These are phyloP conservation scores for Daldinia loculata DNA, from an alignment of 495 filamentous ascomycete species.

Conservation along the genomic window DNA sequence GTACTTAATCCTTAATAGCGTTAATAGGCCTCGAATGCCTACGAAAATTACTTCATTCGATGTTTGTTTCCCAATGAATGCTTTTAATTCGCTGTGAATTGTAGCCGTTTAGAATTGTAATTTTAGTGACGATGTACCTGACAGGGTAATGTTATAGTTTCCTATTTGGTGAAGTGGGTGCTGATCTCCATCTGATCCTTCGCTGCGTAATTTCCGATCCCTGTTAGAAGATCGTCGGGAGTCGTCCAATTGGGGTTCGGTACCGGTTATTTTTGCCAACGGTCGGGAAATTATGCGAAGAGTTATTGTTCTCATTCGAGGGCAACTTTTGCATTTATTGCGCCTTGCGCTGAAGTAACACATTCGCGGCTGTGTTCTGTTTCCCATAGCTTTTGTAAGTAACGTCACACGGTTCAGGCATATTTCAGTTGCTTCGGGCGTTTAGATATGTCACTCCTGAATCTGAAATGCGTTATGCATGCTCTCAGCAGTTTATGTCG, in stretches of 20 bases:
- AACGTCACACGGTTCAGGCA: slow-evolving; percentile 15
- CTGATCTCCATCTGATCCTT: slow-evolving; percentile 13
- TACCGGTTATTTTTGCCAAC: neutral
- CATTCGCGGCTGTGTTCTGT: neutral
- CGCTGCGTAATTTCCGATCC: slow-evolving; percentile 31
- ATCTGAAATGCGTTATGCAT: neutral
- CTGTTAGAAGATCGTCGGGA: slow-evolving; percentile 1
- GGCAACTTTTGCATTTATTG: neutral
- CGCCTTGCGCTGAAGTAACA: neutral
- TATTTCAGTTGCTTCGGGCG: neutral
- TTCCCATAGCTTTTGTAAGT: slow-evolving; percentile 12
- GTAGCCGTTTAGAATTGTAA: too few species aligned
- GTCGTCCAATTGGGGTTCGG: neutral
- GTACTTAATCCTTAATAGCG: slow-evolving; percentile 59
- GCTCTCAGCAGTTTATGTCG: too few species aligned
- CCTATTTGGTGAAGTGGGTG: neutral
- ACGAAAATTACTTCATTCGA: slow-evolving; percentile 32
- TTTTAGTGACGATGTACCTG: too few species aligned
- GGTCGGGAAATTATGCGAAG: slow-evolving; percentile 12
- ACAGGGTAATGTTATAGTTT: neutral
- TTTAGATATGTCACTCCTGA: neutral
- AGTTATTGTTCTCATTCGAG: slow-evolving; percentile 1
- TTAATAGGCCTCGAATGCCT: slow-evolving; percentile 41
- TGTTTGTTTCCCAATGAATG: neutral
- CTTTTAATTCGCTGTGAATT: too few species aligned